phyloP scores from a whole-genome alignment of 768 basidiomycete genomes.

The Lactarius psammicola region DNA sequence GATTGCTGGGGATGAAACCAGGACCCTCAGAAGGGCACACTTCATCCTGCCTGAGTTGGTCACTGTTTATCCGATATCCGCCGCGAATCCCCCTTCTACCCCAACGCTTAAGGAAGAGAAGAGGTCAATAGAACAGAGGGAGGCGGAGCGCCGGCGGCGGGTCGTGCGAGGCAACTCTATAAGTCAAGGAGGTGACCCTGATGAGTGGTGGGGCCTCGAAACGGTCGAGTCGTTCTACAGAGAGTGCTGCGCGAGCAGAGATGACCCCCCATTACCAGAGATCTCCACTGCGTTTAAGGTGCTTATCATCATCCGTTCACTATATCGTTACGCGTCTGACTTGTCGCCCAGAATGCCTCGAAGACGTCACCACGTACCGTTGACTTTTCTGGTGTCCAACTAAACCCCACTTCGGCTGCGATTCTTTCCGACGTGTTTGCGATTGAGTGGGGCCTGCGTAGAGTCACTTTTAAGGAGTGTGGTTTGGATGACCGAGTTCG shows the following conservation, averaged over 20 bases:
- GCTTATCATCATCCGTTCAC: background rate
- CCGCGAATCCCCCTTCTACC: conserved; percentile 78
- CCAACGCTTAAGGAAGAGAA: conserved; percentile 80
- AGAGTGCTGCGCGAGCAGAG: conserved; percentile 77
- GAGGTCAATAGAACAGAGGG: conserved; percentile 71
- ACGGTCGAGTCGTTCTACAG: conserved; percentile 85
- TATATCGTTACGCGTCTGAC: conserved; percentile 5
- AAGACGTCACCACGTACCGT: conserved; percentile 62
- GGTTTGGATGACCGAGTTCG: conserved; percentile 80
- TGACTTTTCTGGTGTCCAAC: conserved; percentile 76
- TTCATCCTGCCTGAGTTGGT: conserved; percentile 86
- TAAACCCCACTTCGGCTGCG: conserved; percentile 66
- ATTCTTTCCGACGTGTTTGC: conserved; percentile 88
- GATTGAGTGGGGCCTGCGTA: conserved; percentile 90
- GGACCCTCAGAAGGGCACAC: conserved; percentile 81
- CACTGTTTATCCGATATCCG: conserved; percentile 88
- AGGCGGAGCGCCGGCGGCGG: conserved; percentile 62
- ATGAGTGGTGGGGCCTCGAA: conserved; percentile 83
- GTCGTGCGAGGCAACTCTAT: conserved; percentile 58
- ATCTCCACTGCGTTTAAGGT: conserved; percentile 75
- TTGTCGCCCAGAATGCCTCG: conserved; percentile 47
- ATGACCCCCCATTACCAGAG: conserved; percentile 63
- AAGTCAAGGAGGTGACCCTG: conserved; percentile 33
- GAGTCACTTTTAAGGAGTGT: conserved; percentile 82
- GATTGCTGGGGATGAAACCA: conserved; percentile 44